Evolutionary conservation across 352 stramenopile genomes (phyloP).

Genomic region (Phytophthora chlamydospora): DNA sequence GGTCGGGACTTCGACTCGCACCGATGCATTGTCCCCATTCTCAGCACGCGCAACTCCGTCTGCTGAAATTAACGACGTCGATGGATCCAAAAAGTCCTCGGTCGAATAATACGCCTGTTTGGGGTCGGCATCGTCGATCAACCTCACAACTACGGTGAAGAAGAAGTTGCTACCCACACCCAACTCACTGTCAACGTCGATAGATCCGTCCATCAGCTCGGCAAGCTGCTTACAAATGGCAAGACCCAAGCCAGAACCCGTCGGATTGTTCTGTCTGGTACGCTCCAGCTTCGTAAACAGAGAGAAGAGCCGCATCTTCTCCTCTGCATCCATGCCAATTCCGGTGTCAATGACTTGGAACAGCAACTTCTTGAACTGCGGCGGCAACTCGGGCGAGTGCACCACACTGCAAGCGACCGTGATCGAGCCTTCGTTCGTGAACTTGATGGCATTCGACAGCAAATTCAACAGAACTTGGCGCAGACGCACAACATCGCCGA

Average conservation of each 20-base stretch:
- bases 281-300: constrained; percentile 81
- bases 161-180: constrained; percentile 78
- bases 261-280: constrained; percentile 82
- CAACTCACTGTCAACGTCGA: constrained; percentile 80
- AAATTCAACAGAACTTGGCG: constrained; percentile 73
- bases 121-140: constrained; percentile 52
- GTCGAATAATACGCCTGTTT: constrained; percentile 48
- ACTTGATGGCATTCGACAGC: constrained; percentile 68
- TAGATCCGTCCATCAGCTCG: constrained; percentile 84
- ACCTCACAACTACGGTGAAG: constrained; percentile 71
- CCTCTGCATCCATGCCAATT: constrained; percentile 75
- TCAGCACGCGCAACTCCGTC: constrained; percentile 28
- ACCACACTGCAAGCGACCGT: constrained; percentile 72
- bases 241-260: constrained; percentile 78
- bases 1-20: constrained; percentile 33
- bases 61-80: constrained; percentile 21
- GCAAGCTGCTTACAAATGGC: constrained; percentile 88
- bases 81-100: constrained; percentile 52
- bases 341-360: constrained; percentile 88
- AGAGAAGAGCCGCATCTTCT: constrained; percentile 77
- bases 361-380: constrained; percentile 62
- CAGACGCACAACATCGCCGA: constrained; percentile 78
- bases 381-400: constrained; percentile 54
- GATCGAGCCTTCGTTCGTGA: constrained; percentile 79
- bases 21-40: constrained; percentile 33